Evolutionary conservation across 2,329 filamentous ascomycete species (phyloP), one percentile per base, ranked within the genome.

Genomic region (Teratosphaeria destructans): DNA sequence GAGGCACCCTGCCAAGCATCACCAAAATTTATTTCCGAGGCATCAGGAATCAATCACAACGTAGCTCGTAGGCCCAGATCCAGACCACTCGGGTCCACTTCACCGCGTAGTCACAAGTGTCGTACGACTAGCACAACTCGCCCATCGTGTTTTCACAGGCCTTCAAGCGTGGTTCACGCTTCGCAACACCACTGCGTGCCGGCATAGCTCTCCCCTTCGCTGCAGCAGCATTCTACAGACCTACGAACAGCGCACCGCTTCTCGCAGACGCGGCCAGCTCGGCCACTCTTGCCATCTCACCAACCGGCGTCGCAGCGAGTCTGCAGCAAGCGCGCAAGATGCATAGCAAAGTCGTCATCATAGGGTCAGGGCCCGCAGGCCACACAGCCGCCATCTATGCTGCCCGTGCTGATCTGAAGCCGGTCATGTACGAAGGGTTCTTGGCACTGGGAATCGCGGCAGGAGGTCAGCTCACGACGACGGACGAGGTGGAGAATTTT

Each of bases 311-410:
- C 16, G 43, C 43, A 49, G 43, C 37, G 12, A 57, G 59, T 57
- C 64, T 63, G 35, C 60, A 63, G 16, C 68, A 69, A 60, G 75
- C 72, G 61, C 75, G 80, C 72, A 90, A 82, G 73, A 95, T 96
- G 87, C 94, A 97, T 77, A 89, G 84, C 79, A 94, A 93, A 77
- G 87, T 96, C 71, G 89, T 96, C 73, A 90, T 70, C 63, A 70
- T 71, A 61, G 67, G 94, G 80, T 99, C 94, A 63, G 94, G 94
- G 80, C 94, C 94, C 64, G 94, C 92, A 68, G 94, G 92, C 77
- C 94, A 99, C 79, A 99, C 94, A 54, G 94, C 94, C 63, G 94
- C 94, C 75, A 86, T 99, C 74, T 99, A 99, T 78, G 87, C 96
- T 70, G 88, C 92, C 55, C 88, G 94, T 73, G 94, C 94, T 62